Evolutionary conservation across 805 yeast genomes (phyloP), one percentile per base, ranked within the genome.

Genomic region (Diddensiella santjacobensis): DNA sequence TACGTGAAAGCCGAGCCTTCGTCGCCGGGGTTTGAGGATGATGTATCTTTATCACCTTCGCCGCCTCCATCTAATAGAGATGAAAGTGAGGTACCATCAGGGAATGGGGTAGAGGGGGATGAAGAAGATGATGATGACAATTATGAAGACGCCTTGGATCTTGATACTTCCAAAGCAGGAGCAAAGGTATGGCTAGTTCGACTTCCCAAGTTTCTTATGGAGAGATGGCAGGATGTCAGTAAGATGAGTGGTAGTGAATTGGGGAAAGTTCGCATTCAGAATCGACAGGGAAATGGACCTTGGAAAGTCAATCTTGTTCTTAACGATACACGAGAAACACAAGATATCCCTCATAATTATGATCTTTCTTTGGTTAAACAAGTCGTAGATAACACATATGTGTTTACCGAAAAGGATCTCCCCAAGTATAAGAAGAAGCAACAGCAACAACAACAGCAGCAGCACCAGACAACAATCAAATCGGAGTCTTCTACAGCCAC

Each of bases 111-210:
- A 8, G 29, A 3, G 10, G 44, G n/a, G 10, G 44, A 40, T 2
- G 60, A 51, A 29, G 66, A 59, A 24, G 66, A 54, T 31, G 66
- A 48, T 50, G 78, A 54, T 71, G 82, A 52, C 61, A 57, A 60
- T 22, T 67, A 65, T 48, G 74, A 84, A 58, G 96, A 84, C 67
- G 75, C 87, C 11, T 73, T 90, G 24, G 95, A 93, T 64, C 72
- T 93, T 66, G 87, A 89, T 61, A 67, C 89, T 44, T 53, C 72
- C 1, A 70, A 72, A 24, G 79, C 83, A 13, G 73, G 69, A 42
- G 83, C 84, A 59, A 88, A 88, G 57, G 83, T 93, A 37, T 93
- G 98, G 99, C 72, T 93, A 19, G 96, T 93, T 20, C 79, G 93
- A 58, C 70, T 93, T 60, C 98, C 99, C 1, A 81, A 87, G 61